Conservation (phyloP, 1,284 basidiomycete genomes). For the Rhizoctonia solani region DNA sequence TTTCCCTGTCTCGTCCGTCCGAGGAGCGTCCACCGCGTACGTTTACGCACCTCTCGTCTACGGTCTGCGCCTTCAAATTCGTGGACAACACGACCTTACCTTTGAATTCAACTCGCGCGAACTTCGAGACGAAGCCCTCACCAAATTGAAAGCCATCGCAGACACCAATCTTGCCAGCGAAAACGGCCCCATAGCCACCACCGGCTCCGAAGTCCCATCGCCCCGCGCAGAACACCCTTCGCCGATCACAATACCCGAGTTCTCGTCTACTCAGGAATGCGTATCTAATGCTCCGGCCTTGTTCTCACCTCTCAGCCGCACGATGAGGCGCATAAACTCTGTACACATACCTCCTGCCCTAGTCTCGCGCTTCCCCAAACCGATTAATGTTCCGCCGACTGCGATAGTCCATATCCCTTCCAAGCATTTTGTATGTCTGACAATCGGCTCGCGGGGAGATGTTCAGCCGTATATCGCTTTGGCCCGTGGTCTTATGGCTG, state of each 20-base stretch:
- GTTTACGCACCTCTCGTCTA: conserved; percentile 44
- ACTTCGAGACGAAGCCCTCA: conserved; percentile 54
- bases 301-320: conserved; percentile 37
- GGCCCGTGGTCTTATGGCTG: conserved; percentile 52
- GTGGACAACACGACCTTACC: conserved; percentile 54
- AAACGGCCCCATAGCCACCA: background rate
- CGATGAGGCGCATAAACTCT: conserved; percentile 22
- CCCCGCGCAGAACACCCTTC: conserved; percentile 10
- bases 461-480: conserved; percentile 60
- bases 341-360: conserved; percentile 38
- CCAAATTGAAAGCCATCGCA: conserved; percentile 44
- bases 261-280: background rate
- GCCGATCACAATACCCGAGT: background rate
- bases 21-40: conserved; percentile 48
- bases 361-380: conserved; percentile 50
- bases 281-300: conserved; percentile 27
- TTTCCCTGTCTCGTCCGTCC: conserved; percentile 53
- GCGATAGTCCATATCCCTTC: conserved; percentile 46
- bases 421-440: conserved; percentile 53
- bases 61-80: conserved; percentile 55
- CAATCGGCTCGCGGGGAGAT: conserved; percentile 58
- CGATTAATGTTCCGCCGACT: conserved; percentile 54
- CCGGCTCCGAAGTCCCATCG: conserved; percentile 1
- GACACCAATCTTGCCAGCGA: conserved; percentile 12
- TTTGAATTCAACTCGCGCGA: conserved; percentile 56